Conservation (phyloP, 805 yeast species). For the Candida ulmi region DNA sequence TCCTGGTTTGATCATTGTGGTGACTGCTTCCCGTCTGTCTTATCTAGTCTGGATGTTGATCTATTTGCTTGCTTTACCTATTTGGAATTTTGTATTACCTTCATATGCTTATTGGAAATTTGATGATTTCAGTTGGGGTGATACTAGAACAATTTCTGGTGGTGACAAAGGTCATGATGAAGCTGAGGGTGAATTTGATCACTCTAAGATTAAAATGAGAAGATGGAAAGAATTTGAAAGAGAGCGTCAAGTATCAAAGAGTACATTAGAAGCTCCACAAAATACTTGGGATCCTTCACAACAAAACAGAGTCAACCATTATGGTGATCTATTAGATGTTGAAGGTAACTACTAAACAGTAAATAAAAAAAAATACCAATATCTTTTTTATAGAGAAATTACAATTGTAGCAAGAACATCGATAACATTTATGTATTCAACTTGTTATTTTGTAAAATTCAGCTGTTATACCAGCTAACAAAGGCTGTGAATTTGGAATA, state of each 20-base stretch:
- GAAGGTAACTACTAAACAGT: not conserved
- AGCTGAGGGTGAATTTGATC: slow-evolving; percentile 79
- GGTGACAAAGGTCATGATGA: slow-evolving; percentile 68
- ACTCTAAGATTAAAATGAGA: slow-evolving; percentile 85
- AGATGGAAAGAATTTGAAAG: slow-evolving; percentile 93
- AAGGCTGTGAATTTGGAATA: slow-evolving; percentile 7
- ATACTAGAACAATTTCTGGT: slow-evolving; percentile 74
- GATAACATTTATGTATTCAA: too few species aligned
- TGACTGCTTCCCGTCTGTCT: slow-evolving; percentile 70
- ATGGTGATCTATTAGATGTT: slow-evolving; percentile 8
- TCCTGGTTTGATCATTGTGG: slow-evolving; percentile 75
- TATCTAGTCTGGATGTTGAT: slow-evolving; percentile 76
- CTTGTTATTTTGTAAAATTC: slow-evolving; percentile 19
- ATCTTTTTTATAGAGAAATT: too few species aligned
- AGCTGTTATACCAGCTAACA: slow-evolving; percentile 18
- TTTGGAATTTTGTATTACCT: slow-evolving; percentile 90
- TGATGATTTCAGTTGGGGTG: slow-evolving; percentile 97
- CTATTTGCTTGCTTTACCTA: slow-evolving; percentile 77
- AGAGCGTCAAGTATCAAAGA: slow-evolving; percentile 30
- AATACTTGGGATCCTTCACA: slow-evolving; percentile 24
- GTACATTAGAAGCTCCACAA: slow-evolving; percentile 18
- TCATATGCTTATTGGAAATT: slow-evolving; percentile 89
- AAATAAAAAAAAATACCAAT: too few species aligned
- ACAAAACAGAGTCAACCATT: slow-evolving; percentile 7
- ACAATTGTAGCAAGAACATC: too few species aligned